Conservation (phyloP, 2,329 filamentous ascomycete genomes). For the Fusarium subtropicale region DNA sequence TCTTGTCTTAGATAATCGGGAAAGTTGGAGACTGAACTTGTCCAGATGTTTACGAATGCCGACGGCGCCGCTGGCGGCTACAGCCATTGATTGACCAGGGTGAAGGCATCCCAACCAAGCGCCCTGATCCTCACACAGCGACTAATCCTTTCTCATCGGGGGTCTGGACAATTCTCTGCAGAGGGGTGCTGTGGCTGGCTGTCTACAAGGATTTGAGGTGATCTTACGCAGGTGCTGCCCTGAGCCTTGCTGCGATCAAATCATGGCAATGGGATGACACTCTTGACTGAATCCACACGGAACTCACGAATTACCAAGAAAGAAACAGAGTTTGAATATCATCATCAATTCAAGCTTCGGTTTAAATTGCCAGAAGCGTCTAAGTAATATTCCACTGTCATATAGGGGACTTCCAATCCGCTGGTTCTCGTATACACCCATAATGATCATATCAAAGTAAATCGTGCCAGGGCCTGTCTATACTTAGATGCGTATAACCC, state of each 20-base stretch:
- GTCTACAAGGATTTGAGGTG: conserved; percentile 26
- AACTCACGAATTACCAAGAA: conserved; percentile 2
- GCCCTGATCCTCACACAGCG: conserved; percentile 44
- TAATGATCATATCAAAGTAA: conserved; percentile 38
- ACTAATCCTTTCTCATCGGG: conserved; percentile 32
- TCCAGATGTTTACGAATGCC: conserved; percentile 2
- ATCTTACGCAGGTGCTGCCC: conserved; percentile 19
- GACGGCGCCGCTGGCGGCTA: conserved; percentile 26
- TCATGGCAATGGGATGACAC: not conserved
- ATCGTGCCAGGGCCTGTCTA: conserved; percentile 31
- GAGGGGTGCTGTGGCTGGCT: conserved; percentile 10
- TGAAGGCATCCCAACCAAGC: conserved; percentile 34
- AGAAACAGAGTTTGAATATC: conserved; percentile 9
- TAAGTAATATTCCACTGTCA: conserved; percentile 37
- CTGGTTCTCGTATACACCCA: conserved; percentile 39
- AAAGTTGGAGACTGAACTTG: conserved; percentile 3
- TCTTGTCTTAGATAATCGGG: conserved; percentile 10
- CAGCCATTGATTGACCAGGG: conserved; percentile 17
- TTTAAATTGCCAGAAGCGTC: conserved; percentile 24
- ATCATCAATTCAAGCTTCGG: conserved; percentile 28
- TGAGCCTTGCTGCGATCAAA: conserved; percentile 15
- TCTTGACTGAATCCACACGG: not conserved
- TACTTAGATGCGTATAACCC: conserved; percentile 31
- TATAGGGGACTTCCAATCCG: conserved; percentile 37
- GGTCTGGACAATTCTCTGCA: conserved; percentile 8